Evolutionary conservation across 1,139 yeast genomes (phyloP), one percentile per base, ranked within the genome.

Genomic region (Pichia sp.): DNA sequence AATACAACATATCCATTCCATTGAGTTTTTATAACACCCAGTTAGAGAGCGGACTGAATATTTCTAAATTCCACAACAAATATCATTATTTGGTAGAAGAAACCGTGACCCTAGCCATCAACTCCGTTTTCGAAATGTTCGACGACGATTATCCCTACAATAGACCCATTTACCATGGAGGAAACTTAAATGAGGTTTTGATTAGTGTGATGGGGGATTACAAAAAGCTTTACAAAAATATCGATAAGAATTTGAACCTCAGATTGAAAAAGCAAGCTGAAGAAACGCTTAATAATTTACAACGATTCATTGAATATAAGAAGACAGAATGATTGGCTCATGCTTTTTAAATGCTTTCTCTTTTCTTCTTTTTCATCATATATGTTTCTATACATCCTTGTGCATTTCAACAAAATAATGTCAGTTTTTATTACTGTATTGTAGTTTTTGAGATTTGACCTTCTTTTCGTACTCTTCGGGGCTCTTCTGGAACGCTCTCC

Each of bases 141-240:
- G 89, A 87, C n/a, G 98, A 93, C 70, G 76, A 73, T 36, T 86
- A 75, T 63, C 76, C 75, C 15, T 92, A 89, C 65, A 96, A 90
- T 67, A 69, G 67, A 40, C 81, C 82, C 13, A 79, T 89, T 1
- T 90, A 85, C 68, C 89, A 87, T 45, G 67, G 75, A 15, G 78
- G 78, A 19, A 75, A 76, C n/a, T 80, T 82, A 63, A 66, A 80
- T 40, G 57, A 64, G 1, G 68, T 72, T 38, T 74, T 90, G 51
- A 68, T 67, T 52, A 69, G 67, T 3, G 67, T 77, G 38, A 76
- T 82, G 50, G 70, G 71, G 32, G 73, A 85, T 50, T 75, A 75
- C 55, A 79, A 78, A 54, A 75, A 74, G 31, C 75, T 85, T 62
- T 81, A 79, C 68, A 79, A 80, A 61, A 80, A 76, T 57, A 79